Conservation (phyloP, 306 rosid species). For the Trichosanthes truncata region DNA sequence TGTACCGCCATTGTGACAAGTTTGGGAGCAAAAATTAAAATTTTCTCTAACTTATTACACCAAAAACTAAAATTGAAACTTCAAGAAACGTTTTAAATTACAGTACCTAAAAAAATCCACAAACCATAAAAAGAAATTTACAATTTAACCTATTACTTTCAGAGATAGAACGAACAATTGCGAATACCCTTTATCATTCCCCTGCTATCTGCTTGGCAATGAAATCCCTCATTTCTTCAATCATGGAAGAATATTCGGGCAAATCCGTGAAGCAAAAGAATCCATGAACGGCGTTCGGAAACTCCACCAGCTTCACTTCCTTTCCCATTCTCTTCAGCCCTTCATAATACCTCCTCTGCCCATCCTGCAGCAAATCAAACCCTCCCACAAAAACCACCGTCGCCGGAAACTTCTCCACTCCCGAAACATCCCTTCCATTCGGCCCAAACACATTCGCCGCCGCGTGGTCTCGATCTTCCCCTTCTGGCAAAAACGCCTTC, state of each 20-base stretch:
- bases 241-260: neutral
- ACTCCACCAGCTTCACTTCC: conserved; percentile 13
- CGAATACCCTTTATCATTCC: too few relatives aligned
- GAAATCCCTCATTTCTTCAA: conserved; percentile 2
- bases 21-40: too few relatives aligned
- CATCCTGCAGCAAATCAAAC: conserved; percentile 18
- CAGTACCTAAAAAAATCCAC: too few relatives aligned
- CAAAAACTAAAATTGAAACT: too few relatives aligned
- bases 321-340: conserved; percentile 16
- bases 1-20: too few relatives aligned
- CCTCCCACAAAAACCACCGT: conserved; percentile 16
- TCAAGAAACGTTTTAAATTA: too few relatives aligned
- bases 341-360: conserved; percentile 20
- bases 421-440: conserved; percentile 10
- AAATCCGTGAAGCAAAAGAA: neutral
- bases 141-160: too few relatives aligned
- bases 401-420: conserved; percentile 7
- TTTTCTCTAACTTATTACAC: too few relatives aligned
- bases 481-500: conserved; percentile 22
- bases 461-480: conserved; percentile 16
- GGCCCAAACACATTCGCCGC: conserved; percentile 22
- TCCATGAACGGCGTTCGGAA: conserved; percentile 13
- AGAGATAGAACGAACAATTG: too few relatives aligned
- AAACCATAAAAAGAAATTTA: too few relatives aligned
- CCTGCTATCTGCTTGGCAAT: neutral